phyloP scores from a whole-genome alignment of 2,329 filamentous ascomycete genomes.

The Beauveria scarabaeidicola region DNA sequence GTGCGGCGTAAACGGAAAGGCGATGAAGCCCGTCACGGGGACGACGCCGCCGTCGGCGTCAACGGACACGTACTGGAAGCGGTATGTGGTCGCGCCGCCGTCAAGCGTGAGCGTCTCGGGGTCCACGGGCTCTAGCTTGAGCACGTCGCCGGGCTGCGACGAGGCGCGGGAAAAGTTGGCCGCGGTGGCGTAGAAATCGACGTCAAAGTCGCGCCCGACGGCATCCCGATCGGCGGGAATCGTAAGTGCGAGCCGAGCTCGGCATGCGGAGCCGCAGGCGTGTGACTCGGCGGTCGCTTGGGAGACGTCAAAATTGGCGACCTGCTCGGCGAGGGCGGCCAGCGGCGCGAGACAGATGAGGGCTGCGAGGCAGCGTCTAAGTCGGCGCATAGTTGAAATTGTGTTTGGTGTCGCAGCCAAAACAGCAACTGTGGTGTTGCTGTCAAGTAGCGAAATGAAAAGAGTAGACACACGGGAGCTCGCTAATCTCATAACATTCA shows the following conservation, averaged over 20 bases:
- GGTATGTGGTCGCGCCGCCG: slow-evolving; percentile 11
- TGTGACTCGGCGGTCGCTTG: not conserved
- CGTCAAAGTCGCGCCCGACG: slow-evolving; percentile 10
- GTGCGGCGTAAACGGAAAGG: slow-evolving; percentile 1
- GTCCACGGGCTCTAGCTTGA: slow-evolving; percentile 14
- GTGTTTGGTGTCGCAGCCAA: not conserved
- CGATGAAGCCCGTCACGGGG: slow-evolving; percentile 14
- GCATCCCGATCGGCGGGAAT: slow-evolving; percentile 13
- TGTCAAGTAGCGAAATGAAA: not conserved
- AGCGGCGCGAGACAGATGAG: not conserved
- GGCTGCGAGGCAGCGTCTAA: not conserved
- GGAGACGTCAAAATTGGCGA: slow-evolving; percentile 7
- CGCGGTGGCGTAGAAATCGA: slow-evolving; percentile 12
- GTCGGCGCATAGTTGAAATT: not conserved
- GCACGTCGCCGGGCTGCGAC: slow-evolving; percentile 12
- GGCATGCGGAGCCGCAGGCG: slow-evolving; percentile 10
- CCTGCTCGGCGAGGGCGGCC: not conserved
- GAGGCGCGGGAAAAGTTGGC: slow-evolving; percentile 10
- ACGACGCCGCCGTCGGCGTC: slow-evolving; percentile 12
- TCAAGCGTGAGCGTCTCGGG: slow-evolving; percentile 5
- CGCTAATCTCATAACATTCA: not conserved
- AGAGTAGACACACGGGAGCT: not conserved
- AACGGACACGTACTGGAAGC: slow-evolving; percentile 15
- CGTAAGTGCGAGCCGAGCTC: slow-evolving; percentile 6
- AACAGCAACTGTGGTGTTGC: not conserved